Percentiles rank a stretch among this genome's conserved stretches.
Evolutionary conservation across 2,329 filamentous ascomycete genomes (phyloP).

Genomic region (Aureobasidium sp.): DNA sequence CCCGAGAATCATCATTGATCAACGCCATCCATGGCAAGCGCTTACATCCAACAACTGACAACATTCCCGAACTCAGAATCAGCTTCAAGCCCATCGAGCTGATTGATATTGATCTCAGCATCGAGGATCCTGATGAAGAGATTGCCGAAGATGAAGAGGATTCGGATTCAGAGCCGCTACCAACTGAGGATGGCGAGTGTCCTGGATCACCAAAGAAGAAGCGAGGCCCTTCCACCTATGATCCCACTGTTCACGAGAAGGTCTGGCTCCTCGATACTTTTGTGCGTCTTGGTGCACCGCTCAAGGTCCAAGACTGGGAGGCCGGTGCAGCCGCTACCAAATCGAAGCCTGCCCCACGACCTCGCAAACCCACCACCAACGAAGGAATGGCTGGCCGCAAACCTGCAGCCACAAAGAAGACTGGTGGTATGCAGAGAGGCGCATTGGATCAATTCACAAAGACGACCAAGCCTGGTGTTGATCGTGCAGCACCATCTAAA

Average conservation of each 20-base stretch:
- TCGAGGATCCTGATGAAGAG: conserved; percentile 65
- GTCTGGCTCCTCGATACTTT: conserved; percentile 61
- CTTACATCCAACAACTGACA: conserved; percentile 65
- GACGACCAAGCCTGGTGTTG: conserved; percentile 15
- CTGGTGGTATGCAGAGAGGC: conserved; percentile 16
- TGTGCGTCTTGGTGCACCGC: conserved; percentile 54
- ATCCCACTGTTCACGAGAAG: conserved; percentile 57
- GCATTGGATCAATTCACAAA: conserved; percentile 17
- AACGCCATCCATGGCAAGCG: conserved; percentile 59
- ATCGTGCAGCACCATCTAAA: not conserved
- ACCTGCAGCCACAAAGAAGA: conserved; percentile 2
- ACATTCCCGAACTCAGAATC: conserved; percentile 66
- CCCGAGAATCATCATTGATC: conserved; percentile 48
- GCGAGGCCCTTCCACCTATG: conserved; percentile 43
- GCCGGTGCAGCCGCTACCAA: conserved; percentile 19
- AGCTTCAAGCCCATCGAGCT: conserved; percentile 68
- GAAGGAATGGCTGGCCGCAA: conserved; percentile 4
- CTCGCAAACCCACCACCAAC: not conserved
- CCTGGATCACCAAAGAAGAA: conserved; percentile 34
- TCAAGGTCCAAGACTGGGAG: conserved; percentile 58
- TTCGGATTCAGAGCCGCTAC: conserved; percentile 20
- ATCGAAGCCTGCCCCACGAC: not conserved
- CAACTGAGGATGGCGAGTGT: conserved; percentile 26
- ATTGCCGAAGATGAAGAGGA: conserved; percentile 34
- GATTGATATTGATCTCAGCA: conserved; percentile 65